These are phyloP conservation scores for Draba incana DNA, from an alignment of 345 rosid species.

Conservation along the genomic window DNA sequence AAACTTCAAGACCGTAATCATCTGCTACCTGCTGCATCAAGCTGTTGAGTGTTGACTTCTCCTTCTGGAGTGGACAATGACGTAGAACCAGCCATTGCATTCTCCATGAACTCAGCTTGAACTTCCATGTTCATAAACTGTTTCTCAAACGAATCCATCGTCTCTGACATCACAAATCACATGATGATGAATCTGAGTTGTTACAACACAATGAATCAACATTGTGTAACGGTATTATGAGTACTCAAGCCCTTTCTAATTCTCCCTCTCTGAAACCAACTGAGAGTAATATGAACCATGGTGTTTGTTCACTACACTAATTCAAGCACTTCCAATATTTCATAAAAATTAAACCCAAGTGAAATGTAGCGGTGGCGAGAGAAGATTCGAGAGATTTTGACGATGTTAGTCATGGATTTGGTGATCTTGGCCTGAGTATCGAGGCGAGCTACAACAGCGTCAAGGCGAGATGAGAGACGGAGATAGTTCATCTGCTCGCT, in stretches of 20 bases:
- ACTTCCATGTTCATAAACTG: constrained; percentile 98
- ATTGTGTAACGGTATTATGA: background rate
- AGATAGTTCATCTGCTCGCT: constrained; percentile 97
- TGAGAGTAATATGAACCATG: background rate
- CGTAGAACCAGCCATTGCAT: constrained; percentile 94
- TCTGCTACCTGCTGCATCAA: constrained; percentile 99
- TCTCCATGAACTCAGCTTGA: constrained; percentile 95
- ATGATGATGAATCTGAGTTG: background rate
- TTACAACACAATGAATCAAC: background rate
- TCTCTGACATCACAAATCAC: constrained; percentile 70
- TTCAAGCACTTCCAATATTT: background rate
- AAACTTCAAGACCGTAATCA: constrained; percentile 89
- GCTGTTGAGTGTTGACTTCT: constrained; percentile 91
- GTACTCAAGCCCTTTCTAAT: background rate
- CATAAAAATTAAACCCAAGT: constrained; percentile 4
- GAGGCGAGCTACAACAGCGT: constrained; percentile 87
- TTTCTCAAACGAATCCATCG: constrained; percentile 95
- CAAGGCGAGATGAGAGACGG: constrained; percentile 81
- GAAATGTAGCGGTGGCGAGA: constrained; percentile 66
- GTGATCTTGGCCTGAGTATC: constrained; percentile 95
- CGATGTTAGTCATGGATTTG: constrained; percentile 80
- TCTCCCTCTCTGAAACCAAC: background rate
- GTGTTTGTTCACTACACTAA: background rate
- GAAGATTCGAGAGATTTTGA: constrained; percentile 84
- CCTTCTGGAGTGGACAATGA: constrained; percentile 94